Conservation (phyloP, 495 filamentous ascomycete species). For the Talaromyces liani region DNA sequence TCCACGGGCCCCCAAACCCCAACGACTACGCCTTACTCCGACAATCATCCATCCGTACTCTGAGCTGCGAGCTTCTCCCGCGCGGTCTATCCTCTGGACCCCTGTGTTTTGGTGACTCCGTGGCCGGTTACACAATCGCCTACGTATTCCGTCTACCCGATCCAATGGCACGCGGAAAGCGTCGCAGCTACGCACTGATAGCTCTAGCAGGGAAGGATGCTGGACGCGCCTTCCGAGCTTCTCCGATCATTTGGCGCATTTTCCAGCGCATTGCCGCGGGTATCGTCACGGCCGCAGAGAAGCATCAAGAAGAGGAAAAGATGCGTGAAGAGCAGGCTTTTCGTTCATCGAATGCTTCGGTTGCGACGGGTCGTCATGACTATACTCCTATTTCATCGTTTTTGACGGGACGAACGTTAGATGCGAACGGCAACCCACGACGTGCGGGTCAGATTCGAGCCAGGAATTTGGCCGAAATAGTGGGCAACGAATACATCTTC, state of each 20-base stretch:
- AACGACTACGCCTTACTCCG: conserved; percentile 77
- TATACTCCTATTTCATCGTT: conserved; percentile 57
- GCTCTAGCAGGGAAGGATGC: conserved; percentile 69
- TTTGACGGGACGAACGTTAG: conserved; percentile 51
- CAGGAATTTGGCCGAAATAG: conserved; percentile 75
- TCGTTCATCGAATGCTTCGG: conserved; percentile 17
- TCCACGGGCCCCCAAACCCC: conserved; percentile 68
- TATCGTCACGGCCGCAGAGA: conserved; percentile 60
- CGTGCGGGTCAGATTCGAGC: conserved; percentile 53
- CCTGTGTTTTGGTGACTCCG: conserved; percentile 77
- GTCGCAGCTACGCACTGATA: conserved; percentile 80
- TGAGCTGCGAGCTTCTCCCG: conserved; percentile 80
- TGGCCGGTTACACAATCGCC: conserved; percentile 82
- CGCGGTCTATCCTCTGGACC: conserved; percentile 68
- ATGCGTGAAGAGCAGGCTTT: conserved; percentile 30
- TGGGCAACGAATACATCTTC: conserved; percentile 81
- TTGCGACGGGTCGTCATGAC: conserved; percentile 19
- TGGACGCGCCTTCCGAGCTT: conserved; percentile 65
- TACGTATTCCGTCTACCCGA: conserved; percentile 89
- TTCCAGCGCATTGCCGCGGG: conserved; percentile 72
- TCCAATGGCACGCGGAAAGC: conserved; percentile 76
- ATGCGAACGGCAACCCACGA: conserved; percentile 49
- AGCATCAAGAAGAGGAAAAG: conserved; percentile 40
- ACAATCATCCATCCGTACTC: conserved; percentile 75
- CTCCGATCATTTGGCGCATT: conserved; percentile 61